Conservation (phyloP, 768 basidiomycete genomes). For the Suillus plorans region DNA sequence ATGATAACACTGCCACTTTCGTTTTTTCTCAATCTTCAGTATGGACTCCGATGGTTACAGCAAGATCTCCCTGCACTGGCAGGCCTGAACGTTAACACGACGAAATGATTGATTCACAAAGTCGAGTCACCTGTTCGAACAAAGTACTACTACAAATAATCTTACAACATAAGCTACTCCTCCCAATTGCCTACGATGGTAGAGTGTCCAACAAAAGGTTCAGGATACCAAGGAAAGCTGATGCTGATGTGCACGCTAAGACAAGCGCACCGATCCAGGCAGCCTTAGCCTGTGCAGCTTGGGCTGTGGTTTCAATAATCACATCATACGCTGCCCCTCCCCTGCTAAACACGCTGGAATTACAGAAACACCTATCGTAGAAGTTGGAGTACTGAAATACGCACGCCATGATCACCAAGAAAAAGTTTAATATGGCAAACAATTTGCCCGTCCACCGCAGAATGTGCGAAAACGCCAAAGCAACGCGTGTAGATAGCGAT, state of each 20-base stretch:
- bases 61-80: not conserved
- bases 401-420: conserved; percentile 16
- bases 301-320: not conserved
- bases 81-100: not conserved
- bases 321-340: not conserved
- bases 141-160: not conserved
- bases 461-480: conserved; percentile 3
- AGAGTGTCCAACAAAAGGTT: conserved; percentile 24
- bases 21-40: not conserved
- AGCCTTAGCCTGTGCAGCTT: conserved; percentile 22
- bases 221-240: conserved; percentile 27
- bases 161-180: conserved; percentile 3
- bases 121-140: not conserved
- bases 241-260: conserved; percentile 25
- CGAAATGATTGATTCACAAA: not conserved
- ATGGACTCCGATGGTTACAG: not conserved
- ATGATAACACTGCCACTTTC: not conserved
- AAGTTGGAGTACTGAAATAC: conserved; percentile 23
- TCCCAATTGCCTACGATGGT: not conserved
- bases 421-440: conserved; percentile 18
- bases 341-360: conserved; percentile 19
- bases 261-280: conserved; percentile 40
- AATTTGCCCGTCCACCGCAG: conserved; percentile 18
- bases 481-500: not conserved
- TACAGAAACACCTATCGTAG: conserved; percentile 24